phyloP scores from a whole-genome alignment of 2,329 filamentous ascomycete genomes.

The Daldinia sp. region DNA sequence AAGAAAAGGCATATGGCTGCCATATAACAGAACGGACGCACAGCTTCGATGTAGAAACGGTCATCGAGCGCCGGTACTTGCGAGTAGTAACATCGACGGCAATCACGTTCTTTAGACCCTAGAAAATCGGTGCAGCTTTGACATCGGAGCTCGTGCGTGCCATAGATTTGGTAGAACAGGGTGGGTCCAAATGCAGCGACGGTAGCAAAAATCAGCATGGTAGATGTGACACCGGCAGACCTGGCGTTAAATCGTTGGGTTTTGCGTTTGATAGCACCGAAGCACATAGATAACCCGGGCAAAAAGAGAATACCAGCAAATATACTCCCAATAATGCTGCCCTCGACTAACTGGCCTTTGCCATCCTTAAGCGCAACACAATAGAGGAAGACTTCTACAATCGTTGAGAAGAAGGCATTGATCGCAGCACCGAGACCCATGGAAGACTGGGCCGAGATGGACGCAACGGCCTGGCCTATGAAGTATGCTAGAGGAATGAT shows the following conservation, averaged over 20 bases:
- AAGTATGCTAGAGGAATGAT: constrained; percentile 98
- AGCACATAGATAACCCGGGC: constrained; percentile 97
- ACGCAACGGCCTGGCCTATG: constrained; percentile 97
- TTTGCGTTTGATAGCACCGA: constrained; percentile 96
- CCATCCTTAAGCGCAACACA: constrained; percentile 92
- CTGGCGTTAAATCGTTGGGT: constrained; percentile 98
- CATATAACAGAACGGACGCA: constrained; percentile 92
- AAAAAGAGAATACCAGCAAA: constrained; percentile 96
- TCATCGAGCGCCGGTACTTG: constrained; percentile 86
- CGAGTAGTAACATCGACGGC: constrained; percentile 91
- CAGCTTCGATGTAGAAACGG: constrained; percentile 87
- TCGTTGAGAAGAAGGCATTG: constrained; percentile 97
- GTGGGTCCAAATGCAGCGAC: constrained; percentile 96
- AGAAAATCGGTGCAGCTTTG: constrained; percentile 65
- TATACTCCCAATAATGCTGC: constrained; percentile 96
- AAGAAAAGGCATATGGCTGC: constrained; percentile 86
- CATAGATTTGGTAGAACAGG: constrained; percentile 98
- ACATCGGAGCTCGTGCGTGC: constrained; percentile 94
- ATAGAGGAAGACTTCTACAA: constrained; percentile 98
- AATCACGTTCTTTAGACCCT: constrained; percentile 69
- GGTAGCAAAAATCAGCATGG: constrained; percentile 95
- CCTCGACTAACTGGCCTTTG: constrained; percentile 92
- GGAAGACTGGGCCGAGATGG: constrained; percentile 96
- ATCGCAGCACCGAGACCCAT: constrained; percentile 98
- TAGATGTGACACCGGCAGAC: constrained; percentile 95